These are phyloP conservation scores for Ephemerocybe angulata DNA, from an alignment of 768 basidiomycete species.

Conservation along the genomic window DNA sequence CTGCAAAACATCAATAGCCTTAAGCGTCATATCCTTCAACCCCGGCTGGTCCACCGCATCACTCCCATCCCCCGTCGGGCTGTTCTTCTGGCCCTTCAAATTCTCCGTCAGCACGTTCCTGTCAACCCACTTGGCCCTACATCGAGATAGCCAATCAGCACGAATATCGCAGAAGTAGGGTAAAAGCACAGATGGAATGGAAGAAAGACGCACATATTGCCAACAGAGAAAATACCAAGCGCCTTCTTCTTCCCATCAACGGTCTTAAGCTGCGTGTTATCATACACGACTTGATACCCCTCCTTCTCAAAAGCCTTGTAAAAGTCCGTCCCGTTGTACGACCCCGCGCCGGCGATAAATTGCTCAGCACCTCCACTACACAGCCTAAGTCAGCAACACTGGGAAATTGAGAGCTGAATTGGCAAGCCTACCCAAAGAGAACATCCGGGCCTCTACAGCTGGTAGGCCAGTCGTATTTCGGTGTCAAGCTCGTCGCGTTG, in stretches of 20 bases:
- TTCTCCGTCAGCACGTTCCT: slow-evolving; percentile 37
- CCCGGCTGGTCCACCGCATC: slow-evolving; percentile 43
- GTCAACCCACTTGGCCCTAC: slow-evolving; percentile 45
- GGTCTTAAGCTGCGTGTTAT: slow-evolving; percentile 31
- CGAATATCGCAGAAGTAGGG: neutral
- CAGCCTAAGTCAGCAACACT: neutral
- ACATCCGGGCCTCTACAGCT: slow-evolving; percentile 41
- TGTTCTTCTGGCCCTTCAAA: slow-evolving; percentile 33
- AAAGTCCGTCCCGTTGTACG: slow-evolving; percentile 37
- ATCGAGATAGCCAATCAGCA: too few relatives aligned
- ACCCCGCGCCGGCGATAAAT: slow-evolving; percentile 35
- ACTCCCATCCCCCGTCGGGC: slow-evolving; percentile 39
- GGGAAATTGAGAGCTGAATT: neutral
- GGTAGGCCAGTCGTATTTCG: slow-evolving; percentile 38
- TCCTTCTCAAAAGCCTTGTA: slow-evolving; percentile 38
- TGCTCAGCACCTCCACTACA: slow-evolving; percentile 42
- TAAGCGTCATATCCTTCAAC: slow-evolving; percentile 46
- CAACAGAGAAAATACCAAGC: slow-evolving; percentile 42
- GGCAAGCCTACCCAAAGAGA: slow-evolving; percentile 34
- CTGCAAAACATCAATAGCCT: slow-evolving; percentile 44
- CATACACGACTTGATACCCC: slow-evolving; percentile 40
- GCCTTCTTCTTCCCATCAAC: slow-evolving; percentile 32
- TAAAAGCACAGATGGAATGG: neutral
- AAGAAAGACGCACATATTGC: slow-evolving; percentile 19
- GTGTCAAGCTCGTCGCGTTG: slow-evolving; percentile 29